Base-by-base conservation (phyloP, 2,329 filamentous ascomycete genomes). In the Orbilia brochopaga region DNA sequence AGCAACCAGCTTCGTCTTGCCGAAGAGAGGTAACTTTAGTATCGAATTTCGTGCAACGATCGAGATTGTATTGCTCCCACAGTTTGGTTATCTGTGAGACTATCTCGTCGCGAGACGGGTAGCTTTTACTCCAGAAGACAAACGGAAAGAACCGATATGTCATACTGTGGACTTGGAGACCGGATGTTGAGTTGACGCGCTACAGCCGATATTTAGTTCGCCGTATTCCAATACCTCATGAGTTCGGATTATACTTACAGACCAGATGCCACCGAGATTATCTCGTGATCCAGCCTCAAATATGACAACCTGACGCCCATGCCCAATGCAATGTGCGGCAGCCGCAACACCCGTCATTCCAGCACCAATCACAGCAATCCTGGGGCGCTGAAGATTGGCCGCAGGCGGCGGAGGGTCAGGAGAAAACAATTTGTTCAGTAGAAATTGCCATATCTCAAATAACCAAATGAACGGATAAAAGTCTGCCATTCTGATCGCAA, bases 111-210 rank as follows among this genome's bases (percentile, higher is more conserved):
- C 90, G 87, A 72, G 88, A 84, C 0, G 91, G 91, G 77, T 95
- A 95, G n/a, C 90, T 90, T 30, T 83, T 81, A 35, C 85, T 82
- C 87, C 90, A 95, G 72, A 85, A 83, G 0, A 95, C 86, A 0
- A 88, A 89, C 0, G 91, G 91, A 75, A 93, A 90, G 78, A 95
- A 96, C 21, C 91, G 86, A 79, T 93, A 95, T 90, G 94, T 94
- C 66, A 92, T 79, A 19, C 87, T 90, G 78, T 95, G 90, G 21
- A 95, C 92, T 77, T 94, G 90, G 0, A 95, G 83, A 15, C 89
- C 86, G 0, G 90, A 92, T 0, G 90, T 92, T 57, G 89, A 90
- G 80, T 94, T 32, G 27, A 32, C 27, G 8, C 27, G 27, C 27
- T 32, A 32, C 27, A 32, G 8, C 8, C 8, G 27, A 8, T 32